Base-by-base conservation (phyloP, 1,139 yeast genomes). In the Meyerozyma sp. region DNA sequence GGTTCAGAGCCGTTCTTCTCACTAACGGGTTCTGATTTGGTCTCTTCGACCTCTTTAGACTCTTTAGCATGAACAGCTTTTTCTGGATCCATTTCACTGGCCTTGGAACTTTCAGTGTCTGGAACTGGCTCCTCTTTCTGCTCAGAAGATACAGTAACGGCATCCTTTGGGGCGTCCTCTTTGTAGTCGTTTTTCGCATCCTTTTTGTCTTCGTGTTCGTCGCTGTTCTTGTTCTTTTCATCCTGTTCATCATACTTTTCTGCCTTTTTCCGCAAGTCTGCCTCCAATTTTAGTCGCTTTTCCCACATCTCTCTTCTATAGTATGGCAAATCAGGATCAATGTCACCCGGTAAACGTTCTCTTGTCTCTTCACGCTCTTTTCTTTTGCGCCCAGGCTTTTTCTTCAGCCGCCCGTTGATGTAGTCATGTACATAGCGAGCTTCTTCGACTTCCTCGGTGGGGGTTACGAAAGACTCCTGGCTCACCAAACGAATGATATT, bases 391-490 rank as follows among this genome's bases (percentile, higher is more conserved):
- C 73, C 73, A 9, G 62, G 64, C 43, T 61, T 65, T 48, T 65
- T 64, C 62, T 70, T 59, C 55, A 77, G 63, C 63, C 37, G 11
- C 7, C 37, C 37, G 16, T 34, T 18, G 51, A 46, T 39, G 52
- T 47, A 45, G 40, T 63, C 62, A 42, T 58, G 61, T 4, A 59
- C 51, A 16, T 55, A 53, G 38, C 74, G 57, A 5, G 71, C 70
- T 41, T 73, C 77, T 39, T 71, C 75, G 2, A 81, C 62, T 53
- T 82, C 88, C 49, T 80, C 82, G 3, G 64, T 53, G 0, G 91
- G 87, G 0, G 66, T 55, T 8, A 72, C 62, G 40, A 48, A 65
- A 3, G 65, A 56, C 42, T 70, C 75, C 39, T 61, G 56, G 42
- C 83, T 75, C 8, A 65, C 58, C 39, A 75, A 66, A 41, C 88